phyloP scores from a whole-genome alignment of 2,329 filamentous ascomycete genomes.

The Ophiostoma ulmi region DNA sequence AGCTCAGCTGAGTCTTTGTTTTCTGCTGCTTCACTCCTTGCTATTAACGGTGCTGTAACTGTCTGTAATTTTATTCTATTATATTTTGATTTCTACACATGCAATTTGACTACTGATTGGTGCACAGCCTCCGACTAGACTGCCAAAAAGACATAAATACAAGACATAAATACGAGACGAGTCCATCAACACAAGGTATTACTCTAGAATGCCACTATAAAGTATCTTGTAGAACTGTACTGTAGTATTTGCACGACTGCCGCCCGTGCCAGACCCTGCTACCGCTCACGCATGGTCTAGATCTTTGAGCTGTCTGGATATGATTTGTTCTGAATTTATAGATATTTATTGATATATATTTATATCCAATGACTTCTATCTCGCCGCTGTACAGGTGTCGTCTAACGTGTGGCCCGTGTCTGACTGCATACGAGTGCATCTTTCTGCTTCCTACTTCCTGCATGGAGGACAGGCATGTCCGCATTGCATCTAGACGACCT shows the following conservation, averaged over 20 bases:
- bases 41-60: neutral
- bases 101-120: neutral
- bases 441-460: neutral
- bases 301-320: neutral
- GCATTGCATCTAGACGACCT: neutral
- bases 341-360: no score
- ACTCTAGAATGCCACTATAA: no score
- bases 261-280: neutral
- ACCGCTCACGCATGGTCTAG: neutral
- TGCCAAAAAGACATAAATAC: neutral
- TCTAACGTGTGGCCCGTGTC: neutral
- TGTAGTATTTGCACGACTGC: neutral
- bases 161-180: neutral
- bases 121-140: constrained; percentile 8
- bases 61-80: neutral
- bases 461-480: neutral
- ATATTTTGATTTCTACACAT: neutral
- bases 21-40: neutral
- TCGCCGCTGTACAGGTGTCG: neutral
- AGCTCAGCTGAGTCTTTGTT: neutral
- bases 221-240: neutral
- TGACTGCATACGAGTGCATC: neutral
- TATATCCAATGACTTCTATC: no score
- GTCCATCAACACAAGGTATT: neutral
- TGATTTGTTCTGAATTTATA: no score